phyloP scores from a whole-genome alignment of 1,284 basidiomycete species.

The Serendipita sp. region DNA sequence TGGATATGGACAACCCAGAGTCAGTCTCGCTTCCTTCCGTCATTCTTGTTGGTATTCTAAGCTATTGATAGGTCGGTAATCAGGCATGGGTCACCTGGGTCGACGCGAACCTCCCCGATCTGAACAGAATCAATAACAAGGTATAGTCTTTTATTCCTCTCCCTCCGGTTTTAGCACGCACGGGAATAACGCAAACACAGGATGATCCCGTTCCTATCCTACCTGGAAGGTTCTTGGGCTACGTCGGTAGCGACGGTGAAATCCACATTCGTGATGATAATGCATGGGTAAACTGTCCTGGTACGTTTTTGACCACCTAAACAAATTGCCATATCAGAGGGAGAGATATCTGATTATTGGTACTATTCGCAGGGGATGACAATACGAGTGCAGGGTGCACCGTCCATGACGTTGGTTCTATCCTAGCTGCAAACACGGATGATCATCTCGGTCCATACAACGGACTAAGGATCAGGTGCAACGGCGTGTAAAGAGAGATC shows the following conservation, averaged over 20 bases:
- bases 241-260: not conserved
- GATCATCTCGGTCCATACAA: not conserved
- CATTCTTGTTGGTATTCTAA: too few species aligned
- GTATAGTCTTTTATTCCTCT: not conserved
- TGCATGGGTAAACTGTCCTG: not conserved
- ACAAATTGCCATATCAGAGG: not conserved
- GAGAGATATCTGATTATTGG: not conserved
- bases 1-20: constrained; percentile 3
- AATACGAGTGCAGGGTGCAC: not conserved
- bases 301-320: not conserved
- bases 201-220: constrained; percentile 3
- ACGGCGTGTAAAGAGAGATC: not conserved
- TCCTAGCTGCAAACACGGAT: not conserved
- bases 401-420: not conserved
- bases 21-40: not conserved
- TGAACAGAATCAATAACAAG: not conserved
- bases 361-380: not conserved
- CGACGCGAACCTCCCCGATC: not conserved
- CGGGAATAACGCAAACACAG: not conserved
- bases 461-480: not conserved
- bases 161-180: not conserved
- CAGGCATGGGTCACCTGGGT: not conserved
- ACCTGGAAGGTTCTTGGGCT: not conserved
- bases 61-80: not conserved
- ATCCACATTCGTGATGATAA: constrained; percentile 2